Base-by-base conservation (phyloP, 2,329 filamentous ascomycete species). In the Diplocarpon rosae region DNA sequence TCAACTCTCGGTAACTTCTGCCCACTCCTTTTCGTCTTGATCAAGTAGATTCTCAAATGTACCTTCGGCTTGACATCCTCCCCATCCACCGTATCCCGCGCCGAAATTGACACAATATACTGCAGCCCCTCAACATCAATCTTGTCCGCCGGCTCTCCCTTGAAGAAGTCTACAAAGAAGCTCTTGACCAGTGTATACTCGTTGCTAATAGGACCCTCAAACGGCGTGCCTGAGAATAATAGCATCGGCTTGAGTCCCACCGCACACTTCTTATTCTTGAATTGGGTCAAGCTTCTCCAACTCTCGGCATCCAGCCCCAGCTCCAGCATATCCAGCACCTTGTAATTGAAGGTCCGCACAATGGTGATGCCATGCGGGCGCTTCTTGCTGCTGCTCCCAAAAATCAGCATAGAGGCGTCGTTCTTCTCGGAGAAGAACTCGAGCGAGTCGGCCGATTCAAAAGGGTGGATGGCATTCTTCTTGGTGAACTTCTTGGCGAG, bases 361-460 rank as follows among this genome's bases (percentile, higher is more conserved):
- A 96, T 66, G 0, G 88, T 95, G 57, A 98, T 64, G 51, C 81
- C 82, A 66, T 98, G 88, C 5, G 89, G 89, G n/a, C 92, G 76
- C 74, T 96, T 98, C 75, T 96, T 98, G 65, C 76, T 86, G 65
- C 82, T 83, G 63, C 77, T 81, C 42, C 82, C 89, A 58, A 94
- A 94, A 54, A 92, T 75, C 54, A 95, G 74, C 38, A 95, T 70
- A 37, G 80, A 84, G 59, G 85, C 81, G 65, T 98, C 92, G 68
- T 98, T 98, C 71, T 96, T 98, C 62, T 89, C 81, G 51, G 83
- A 83, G 71, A 98, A 89, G 71, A 98, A 98, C 67, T 95, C 87
- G 54, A 96, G 76, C 42, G 84, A 90, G 24, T 82, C 72, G 52
- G 84, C 70, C 63, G 93, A 88, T 65, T 95, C 90, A 65, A 98